Conservation (phyloP, 2,329 filamentous ascomycete species). For the Phialophora tarda region DNA sequence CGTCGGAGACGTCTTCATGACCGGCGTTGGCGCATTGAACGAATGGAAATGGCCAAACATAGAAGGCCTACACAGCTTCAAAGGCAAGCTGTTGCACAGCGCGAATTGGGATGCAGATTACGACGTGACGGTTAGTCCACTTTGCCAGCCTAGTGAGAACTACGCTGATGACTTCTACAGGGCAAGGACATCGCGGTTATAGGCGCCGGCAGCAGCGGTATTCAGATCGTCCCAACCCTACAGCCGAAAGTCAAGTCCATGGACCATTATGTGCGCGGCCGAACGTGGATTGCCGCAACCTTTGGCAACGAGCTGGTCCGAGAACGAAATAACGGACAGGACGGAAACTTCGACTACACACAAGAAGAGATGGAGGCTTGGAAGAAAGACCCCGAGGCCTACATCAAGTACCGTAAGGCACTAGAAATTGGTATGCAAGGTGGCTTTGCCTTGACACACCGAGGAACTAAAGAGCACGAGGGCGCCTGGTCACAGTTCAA, state of each 20-base stretch:
- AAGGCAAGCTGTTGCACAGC: conserved; percentile 43
- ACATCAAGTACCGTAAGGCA: conserved; percentile 45
- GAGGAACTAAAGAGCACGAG: conserved; percentile 34
- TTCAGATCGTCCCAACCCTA: conserved; percentile 42
- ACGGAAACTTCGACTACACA: conserved; percentile 42
- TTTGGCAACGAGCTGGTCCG: conserved; percentile 38
- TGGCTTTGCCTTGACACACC: conserved; percentile 37
- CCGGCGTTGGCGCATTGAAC: conserved; percentile 65
- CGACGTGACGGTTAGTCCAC: conserved; percentile 29
- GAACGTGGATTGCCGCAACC: conserved; percentile 42
- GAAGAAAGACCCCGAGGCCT: conserved; percentile 32
- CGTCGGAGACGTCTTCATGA: conserved; percentile 60
- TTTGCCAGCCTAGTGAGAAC: not conserved
- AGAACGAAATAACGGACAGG: conserved; percentile 37
- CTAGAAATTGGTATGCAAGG: conserved; percentile 43
- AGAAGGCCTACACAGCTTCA: conserved; percentile 41
- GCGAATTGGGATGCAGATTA: conserved; percentile 42
- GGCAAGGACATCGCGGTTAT: conserved; percentile 41
- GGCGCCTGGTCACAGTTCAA: conserved; percentile 28
- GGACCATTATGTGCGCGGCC: conserved; percentile 41
- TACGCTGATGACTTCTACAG: conserved; percentile 8
- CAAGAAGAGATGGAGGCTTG: conserved; percentile 40
- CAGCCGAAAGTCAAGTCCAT: conserved; percentile 40
- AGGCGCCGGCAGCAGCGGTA: conserved; percentile 40
- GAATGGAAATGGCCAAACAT: conserved; percentile 52